Evolutionary conservation across 2,329 filamentous ascomycete species (phyloP), one percentile per base, ranked within the genome.

Genomic region (Huntiella omanensis): DNA sequence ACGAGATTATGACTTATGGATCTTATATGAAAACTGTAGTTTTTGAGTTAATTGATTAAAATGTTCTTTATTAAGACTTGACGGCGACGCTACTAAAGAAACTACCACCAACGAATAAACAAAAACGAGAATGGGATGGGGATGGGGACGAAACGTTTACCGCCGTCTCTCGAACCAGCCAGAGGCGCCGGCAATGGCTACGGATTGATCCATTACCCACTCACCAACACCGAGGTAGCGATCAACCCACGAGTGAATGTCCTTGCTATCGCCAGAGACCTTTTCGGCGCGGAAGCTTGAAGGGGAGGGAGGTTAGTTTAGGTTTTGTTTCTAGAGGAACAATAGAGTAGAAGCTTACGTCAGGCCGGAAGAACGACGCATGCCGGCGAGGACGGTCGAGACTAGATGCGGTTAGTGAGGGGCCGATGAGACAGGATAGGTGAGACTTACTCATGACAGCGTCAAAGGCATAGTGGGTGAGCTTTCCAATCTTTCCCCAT

Each of bases 161-260:
- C 87, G 75, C 62, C 76, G 87, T 58, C 91, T 75, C 67, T 95
- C 87, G 61, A 98, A 98, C 65, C 78, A 98, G 50, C 80, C 74
- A 59, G 83, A 92, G 42, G 82, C 80, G 37, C 85, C 82, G 60
- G 94, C 83, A 48, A 96, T 75, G 36, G 87, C 87, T 32, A 96
- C 85, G 28, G 86, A 92, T 67, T 92, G 83, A 63, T 98, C 91
- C 86, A 98, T 93, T 53, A 95, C 83, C 76, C 86, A 94, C 68
- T 98, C 91, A 55, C 91, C 91, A 13, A 95, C 80, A 52, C 85
- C 85, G 38, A 96, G 77, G 62, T 96, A 96, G 60, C 81, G 88
- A 58, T 88, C 81, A 54, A 96, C 76, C 86, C 87, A 96, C 58
- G 78, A 80, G 60, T 81, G 80, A 54, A 91, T 64, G 52, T 87